These are phyloP conservation scores for Paramecium sexaurelia DNA, from an alignment of 73 alveolate species.

Conservation along the genomic window DNA sequence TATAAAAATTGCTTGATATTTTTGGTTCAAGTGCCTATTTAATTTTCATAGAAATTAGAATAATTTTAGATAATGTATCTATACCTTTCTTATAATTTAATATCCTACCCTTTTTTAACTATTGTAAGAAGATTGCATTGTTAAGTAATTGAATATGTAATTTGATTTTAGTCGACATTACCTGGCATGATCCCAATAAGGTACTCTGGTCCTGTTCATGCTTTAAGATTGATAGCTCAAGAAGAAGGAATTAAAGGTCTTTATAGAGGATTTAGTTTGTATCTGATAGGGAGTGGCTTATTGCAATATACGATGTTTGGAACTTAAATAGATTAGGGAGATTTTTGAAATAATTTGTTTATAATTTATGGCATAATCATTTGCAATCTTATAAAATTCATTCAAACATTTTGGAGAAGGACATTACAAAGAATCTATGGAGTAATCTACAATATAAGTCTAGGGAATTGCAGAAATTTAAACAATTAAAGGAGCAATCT, in stretches of 20 bases:
- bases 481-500: background rate
- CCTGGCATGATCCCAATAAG: slow-evolving; percentile 89
- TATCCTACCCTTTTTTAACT: slow-evolving; percentile 78
- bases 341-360: background rate
- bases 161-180: background rate
- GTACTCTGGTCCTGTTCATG: slow-evolving; percentile 70
- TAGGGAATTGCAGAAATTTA: slow-evolving; percentile 42
- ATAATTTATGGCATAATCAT: slow-evolving; percentile 46
- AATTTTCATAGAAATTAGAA: background rate
- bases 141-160: slow-evolving; percentile 22
- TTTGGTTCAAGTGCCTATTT: background rate
- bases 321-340: slow-evolving; percentile 39
- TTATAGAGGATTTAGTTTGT: slow-evolving; percentile 75
- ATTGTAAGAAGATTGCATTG: slow-evolving; percentile 75
- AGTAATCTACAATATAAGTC: background rate
- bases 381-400: slow-evolving; percentile 2
- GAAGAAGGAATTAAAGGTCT: slow-evolving; percentile 78
- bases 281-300: background rate
- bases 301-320: background rate
- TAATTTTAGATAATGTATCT: background rate
- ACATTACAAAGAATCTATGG: slow-evolving; percentile 36
- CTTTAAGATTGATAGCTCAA: slow-evolving; percentile 69
- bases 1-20: slow-evolving; percentile 60
- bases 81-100: background rate
- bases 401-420: slow-evolving; percentile 11